Conservation (phyloP, 2,329 filamentous ascomycete genomes). For the Cercospora sp. region DNA sequence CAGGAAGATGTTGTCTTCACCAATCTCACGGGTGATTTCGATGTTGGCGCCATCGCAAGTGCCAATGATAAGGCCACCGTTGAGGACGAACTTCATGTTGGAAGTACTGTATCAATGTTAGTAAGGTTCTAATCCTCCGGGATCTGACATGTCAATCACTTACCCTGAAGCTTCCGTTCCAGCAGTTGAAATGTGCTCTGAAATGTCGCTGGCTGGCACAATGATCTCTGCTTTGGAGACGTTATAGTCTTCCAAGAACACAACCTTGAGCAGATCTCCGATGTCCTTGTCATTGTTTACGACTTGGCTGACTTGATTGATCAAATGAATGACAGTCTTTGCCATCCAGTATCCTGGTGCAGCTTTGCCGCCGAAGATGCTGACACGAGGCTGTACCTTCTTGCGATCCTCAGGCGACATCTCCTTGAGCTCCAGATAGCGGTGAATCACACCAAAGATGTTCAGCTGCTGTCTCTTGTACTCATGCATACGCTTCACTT, state of each 20-base stretch:
- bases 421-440: conserved; percentile 85
- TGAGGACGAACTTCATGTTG: conserved; percentile 99
- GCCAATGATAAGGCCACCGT: conserved; percentile 94
- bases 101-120: conserved; percentile 61
- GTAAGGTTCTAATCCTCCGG: background rate
- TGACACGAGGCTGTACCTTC: conserved; percentile 83
- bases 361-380: conserved; percentile 96
- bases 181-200: conserved; percentile 97
- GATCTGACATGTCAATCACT: background rate
- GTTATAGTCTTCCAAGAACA: conserved; percentile 98
- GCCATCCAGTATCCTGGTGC: conserved; percentile 99
- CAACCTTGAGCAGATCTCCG: conserved; percentile 91
- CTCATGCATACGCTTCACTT: conserved; percentile 98
- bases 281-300: conserved; percentile 92
- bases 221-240: conserved; percentile 99
- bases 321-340: conserved; percentile 88
- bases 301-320: conserved; percentile 86
- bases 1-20: conserved; percentile 96
- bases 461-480: conserved; percentile 96
- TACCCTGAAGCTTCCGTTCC: conserved; percentile 76
- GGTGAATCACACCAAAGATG: conserved; percentile 95
- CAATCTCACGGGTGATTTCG: conserved; percentile 89
- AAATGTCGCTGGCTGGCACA: conserved; percentile 88
- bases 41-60: conserved; percentile 98
- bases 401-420: conserved; percentile 81